Percentiles rank a stretch among this genome's conserved stretches.
Evolutionary conservation across 352 stramenopile species (phyloP).

Genomic region (Globisporangium heterothallicum): DNA sequence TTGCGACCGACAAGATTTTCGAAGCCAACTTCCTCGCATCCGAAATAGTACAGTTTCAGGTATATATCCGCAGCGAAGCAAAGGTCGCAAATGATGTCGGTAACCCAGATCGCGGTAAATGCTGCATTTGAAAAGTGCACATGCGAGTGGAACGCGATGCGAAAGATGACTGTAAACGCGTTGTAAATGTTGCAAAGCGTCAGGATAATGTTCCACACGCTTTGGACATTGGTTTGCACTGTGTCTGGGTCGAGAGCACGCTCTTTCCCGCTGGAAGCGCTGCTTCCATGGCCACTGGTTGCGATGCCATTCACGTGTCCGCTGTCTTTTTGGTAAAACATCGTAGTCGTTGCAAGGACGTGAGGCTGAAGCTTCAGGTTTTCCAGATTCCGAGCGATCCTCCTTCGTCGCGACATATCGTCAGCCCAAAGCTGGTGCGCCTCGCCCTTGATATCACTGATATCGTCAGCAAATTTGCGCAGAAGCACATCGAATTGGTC

Average conservation of each 20-base stretch:
- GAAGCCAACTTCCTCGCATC: constrained; percentile 29
- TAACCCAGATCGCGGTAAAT: constrained; percentile 22
- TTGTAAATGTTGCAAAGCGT: constrained; percentile 69
- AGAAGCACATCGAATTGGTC: constrained; percentile 66
- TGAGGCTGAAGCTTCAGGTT: constrained; percentile 51
- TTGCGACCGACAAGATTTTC: constrained; percentile 41
- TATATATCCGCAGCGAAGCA: constrained; percentile 64
- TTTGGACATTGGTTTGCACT: constrained; percentile 18
- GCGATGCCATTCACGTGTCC: neutral
- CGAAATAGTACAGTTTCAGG: constrained; percentile 62
- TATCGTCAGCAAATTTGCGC: constrained; percentile 57
- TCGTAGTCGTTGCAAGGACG: constrained; percentile 31
- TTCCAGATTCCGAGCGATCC: constrained; percentile 42
- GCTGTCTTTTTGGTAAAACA: constrained; percentile 54
- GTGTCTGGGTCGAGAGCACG: constrained; percentile 8
- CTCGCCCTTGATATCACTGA: constrained; percentile 44
- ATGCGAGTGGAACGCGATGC: constrained; percentile 56
- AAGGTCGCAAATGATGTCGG: constrained; percentile 46
- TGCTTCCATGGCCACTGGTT: neutral
- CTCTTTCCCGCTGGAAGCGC: neutral
- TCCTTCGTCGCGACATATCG: constrained; percentile 24
- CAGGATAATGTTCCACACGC: constrained; percentile 41
- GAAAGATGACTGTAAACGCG: constrained; percentile 56
- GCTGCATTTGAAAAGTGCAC: constrained; percentile 23
- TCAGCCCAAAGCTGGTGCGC: constrained; percentile 34